A percentile compares a stretch with the other conserved stretches of the same genome.
Conservation (phyloP, 495 filamentous ascomycete species). For the Wilcoxina mikolae region DNA sequence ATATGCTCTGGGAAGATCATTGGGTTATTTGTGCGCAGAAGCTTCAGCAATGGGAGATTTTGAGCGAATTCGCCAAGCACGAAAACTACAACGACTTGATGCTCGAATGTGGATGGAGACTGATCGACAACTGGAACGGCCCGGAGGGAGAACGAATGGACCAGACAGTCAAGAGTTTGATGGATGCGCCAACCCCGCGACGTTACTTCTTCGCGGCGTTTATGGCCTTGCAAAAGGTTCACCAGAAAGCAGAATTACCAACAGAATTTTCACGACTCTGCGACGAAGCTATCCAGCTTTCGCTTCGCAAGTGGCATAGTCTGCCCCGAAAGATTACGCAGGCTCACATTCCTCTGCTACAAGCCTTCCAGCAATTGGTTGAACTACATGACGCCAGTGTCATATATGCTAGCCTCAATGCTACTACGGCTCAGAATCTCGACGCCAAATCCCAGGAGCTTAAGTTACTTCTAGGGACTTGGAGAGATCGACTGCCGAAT, state of each 20-base stretch:
- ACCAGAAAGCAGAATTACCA: constrained; percentile 66
- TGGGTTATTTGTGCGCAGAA: constrained; percentile 97
- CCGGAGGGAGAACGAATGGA: constrained; percentile 80
- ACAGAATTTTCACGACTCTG: constrained; percentile 76
- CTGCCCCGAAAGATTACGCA: constrained; percentile 84
- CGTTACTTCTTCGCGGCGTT: constrained; percentile 95
- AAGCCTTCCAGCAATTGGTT: constrained; percentile 97
- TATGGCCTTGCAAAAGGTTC: constrained; percentile 84
- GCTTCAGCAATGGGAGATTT: constrained; percentile 95
- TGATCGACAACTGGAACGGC: constrained; percentile 78
- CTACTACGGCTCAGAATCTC: constrained; percentile 70
- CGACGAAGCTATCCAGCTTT: constrained; percentile 91
- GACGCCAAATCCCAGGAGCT: constrained; percentile 91
- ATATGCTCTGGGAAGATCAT: constrained; percentile 98
- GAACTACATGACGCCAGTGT: constrained; percentile 95
- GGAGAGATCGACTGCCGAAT: constrained; percentile 91
- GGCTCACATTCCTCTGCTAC: constrained; percentile 84
- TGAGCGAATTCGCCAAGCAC: constrained; percentile 95
- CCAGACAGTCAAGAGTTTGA: constrained; percentile 81
- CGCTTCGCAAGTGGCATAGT: constrained; percentile 96
- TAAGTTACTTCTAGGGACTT: constrained; percentile 83
- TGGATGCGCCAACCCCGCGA: constrained; percentile 88
- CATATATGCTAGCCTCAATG: constrained; percentile 74
- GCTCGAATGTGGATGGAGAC: constrained; percentile 85
- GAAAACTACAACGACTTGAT: constrained; percentile 98